Base-by-base conservation (phyloP, 805 yeast genomes). In the Wickerhamiella bombiphila region DNA sequence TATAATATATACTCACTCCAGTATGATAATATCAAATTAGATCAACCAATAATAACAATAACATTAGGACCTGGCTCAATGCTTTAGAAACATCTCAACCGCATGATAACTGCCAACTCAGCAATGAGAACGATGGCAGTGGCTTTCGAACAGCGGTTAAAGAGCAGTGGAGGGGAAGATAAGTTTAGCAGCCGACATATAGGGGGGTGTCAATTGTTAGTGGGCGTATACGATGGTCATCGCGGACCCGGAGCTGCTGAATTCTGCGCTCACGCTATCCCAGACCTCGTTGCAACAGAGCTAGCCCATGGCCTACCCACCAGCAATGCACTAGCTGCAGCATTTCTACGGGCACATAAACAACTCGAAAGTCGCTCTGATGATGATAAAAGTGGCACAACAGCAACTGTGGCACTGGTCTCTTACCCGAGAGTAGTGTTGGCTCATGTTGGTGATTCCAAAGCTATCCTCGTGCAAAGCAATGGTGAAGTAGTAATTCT, bases 221-320 rank as follows among this genome's bases (percentile, higher is more conserved):
- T 38, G 3, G 50, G 48, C 19, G 38, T 46, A 1, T 46, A 15
- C 26, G 50, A 46, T 19, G 50, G 50, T 11, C 50, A 46, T 24
- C 37, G 38, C 25, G 50, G 50, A 2, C 8, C 22, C 19, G 21
- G n/a, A 2, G 44, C 45, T 5, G 46, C 50, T 14, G 22, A 7
- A 4, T 18, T 22, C 33, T 45, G 50, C 26, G 39, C 40, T 4
- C 18, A 36, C 8, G n/a, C 26, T n/a, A 33, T 46, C 28, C 38
- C 36, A 13, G 20, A 20, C 15, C 21, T 36, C 13, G 14, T 45
- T 1, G 31, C 30, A 6, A n/a, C 22, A 6, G 17, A 18, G 5
- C 19, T 28, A 7, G 9, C 11, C 2, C 8, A 18, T 1, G 28
- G 37, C 6, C 9, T 5, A 6, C 22, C 36, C 9, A 19, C 35